Evolutionary conservation across 2,329 filamentous ascomycete genomes (phyloP), one percentile per base, ranked within the genome.

Genomic region (Aureobasidium sp.): DNA sequence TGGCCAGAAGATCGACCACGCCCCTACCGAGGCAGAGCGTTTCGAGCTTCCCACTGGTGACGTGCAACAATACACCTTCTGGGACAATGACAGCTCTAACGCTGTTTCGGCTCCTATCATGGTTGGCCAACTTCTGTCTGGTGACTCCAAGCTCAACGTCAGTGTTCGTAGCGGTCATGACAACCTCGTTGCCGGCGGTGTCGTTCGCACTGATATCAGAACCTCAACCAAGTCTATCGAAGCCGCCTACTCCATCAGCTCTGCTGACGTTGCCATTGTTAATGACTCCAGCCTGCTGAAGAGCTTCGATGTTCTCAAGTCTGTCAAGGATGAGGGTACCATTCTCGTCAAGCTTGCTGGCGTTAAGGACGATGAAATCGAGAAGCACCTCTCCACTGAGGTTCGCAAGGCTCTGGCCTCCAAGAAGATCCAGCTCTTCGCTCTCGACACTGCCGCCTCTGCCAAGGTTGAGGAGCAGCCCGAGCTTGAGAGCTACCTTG

Each of bases 31-130:
- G n/a, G 65, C 69, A 69, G 65, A 63, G 42, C 70, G 76, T 48
- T 75, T 65, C 37, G 63, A 66, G 36, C 44, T 84, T 77, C 73
- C 78, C 76, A 67, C 64, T 59, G 66, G 67, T 48, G 81, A 85
- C 65, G 72, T 78, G n/a, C 83, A 90, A 73, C 89, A 97, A 75
- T 97, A 94, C 78, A 87, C 87, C 13, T 97, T 99, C 82, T 97
- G 92, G 91, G 90, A 97, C 67, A 73, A 89, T 44, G 93, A 96
- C 70, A 83, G 86, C 73, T 91, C 91, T 30, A 76, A 79, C 1
- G 83, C 87, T 57, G 80, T 82, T 57, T 79, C 79, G 63, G 86
- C 90, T 1, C 87, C 91, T 11, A 76, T 83, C 27, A 83, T 77
- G 49, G 71, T 88, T 53, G 83, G 81, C 44, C 80, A 85, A 70